Percentiles rank a stretch among this genome's conserved stretches.
Evolutionary conservation across 441 rosid genomes (phyloP).

Genomic region (Daphne laureola): DNA sequence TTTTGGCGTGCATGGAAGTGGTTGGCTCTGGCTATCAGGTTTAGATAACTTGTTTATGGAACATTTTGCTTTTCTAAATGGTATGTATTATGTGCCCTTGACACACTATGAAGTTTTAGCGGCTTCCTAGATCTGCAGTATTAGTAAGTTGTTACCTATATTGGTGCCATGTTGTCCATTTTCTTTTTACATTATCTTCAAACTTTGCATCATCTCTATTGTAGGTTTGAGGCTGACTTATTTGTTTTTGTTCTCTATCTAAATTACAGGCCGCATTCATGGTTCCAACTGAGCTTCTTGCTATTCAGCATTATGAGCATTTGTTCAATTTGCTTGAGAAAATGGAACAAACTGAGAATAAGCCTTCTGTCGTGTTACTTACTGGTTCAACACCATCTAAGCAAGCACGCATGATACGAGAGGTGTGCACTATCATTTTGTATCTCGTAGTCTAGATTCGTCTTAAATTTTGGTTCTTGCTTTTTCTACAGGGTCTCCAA

Average conservation of each 20-base stretch:
- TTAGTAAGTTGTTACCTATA: not conserved
- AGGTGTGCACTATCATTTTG: slow-evolving; percentile 44
- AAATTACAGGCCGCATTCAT: slow-evolving; percentile 85
- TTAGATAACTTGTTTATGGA: not conserved
- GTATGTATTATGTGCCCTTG: slow-evolving; percentile 2
- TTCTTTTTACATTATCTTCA: slow-evolving; percentile 4
- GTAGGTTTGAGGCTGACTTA: slow-evolving; percentile 1
- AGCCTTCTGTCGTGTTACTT: slow-evolving; percentile 80
- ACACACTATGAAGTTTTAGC: not conserved
- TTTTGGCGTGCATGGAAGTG: slow-evolving; percentile 97
- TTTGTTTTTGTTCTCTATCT: slow-evolving; percentile 5
- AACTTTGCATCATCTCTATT: no score
- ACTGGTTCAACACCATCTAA: slow-evolving; percentile 85
- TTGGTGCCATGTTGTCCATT: not conserved
- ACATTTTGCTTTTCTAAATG: no score
- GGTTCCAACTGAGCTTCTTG: slow-evolving; percentile 98
- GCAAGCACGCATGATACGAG: slow-evolving; percentile 74
- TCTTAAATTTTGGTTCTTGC: slow-evolving; percentile 18
- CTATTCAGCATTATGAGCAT: slow-evolving; percentile 84
- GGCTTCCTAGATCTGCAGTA: slow-evolving; percentile 6
- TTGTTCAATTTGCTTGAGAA: slow-evolving; percentile 61
- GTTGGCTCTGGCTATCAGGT: slow-evolving; percentile 94
- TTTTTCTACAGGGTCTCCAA: slow-evolving; percentile 63
- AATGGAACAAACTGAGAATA: slow-evolving; percentile 43
- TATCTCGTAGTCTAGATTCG: slow-evolving; percentile 11